Evolutionary conservation across 768 basidiomycete genomes (phyloP), one percentile per base, ranked within the genome.

Genomic region (Mrakia gelida): DNA sequence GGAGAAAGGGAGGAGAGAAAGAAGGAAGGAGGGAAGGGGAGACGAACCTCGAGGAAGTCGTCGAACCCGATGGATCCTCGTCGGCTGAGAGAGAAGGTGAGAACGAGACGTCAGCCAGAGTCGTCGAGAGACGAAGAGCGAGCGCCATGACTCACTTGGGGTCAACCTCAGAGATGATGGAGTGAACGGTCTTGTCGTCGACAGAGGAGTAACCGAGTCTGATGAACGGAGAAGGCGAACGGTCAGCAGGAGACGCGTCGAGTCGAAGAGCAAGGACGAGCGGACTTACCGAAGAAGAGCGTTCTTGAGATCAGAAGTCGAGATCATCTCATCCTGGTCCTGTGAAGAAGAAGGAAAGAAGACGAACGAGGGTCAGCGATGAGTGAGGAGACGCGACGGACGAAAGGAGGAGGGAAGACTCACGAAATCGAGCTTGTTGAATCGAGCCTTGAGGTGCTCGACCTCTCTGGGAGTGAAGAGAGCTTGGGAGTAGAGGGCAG

Each of bases 51-150:
- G 71, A 95, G 86, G 83, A 95, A 95, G 82, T 93, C 92, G 80
- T 95, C 92, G 81, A 93, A 90, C 79, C 90, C 89, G 68, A 97
- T 85, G 38, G 88, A 87, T 41, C 84, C 84, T 81, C 87, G 86
- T 30, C 84, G 80, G 49, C 49, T 52, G 18, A 21, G 2, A 52
- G 49, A 21, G 49, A 52, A 21, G 18, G 18, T 2, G 49, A 21
- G 18, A 16, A 21, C 18, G 49, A 52, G 49, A 49, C 8, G 18
- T 52, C 49, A 52, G 49, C 45, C 9, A 21, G 18, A 2, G 49
- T 52, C 45, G 45, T 15, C 49, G 49, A 13, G 18, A n/a, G 49
- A 52, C 2, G 49, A 16, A 13, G 15, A 45, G 45, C 45, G 2
- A 16, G 49, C 15, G 2, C 2, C 2, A 52, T 5, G 49, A 52